phyloP scores from a whole-genome alignment of 2,329 filamentous ascomycete genomes.

The Alternaria infectoria region DNA sequence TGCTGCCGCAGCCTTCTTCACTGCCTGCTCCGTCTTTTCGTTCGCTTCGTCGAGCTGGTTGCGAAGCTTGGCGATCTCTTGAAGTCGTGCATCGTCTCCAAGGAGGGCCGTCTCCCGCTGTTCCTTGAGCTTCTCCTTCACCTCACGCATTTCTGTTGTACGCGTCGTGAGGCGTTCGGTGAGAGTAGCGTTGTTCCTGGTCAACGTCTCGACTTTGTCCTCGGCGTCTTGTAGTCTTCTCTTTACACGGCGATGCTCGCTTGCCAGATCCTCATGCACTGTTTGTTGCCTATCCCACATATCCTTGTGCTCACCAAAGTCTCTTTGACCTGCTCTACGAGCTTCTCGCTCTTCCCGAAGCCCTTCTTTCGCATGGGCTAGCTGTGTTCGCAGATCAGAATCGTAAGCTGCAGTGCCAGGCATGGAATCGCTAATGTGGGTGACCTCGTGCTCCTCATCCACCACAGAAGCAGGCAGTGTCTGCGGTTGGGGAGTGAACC shows the following conservation, averaged over 20 bases:
- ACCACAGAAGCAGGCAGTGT: constrained; percentile 1
- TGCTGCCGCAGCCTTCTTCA: constrained; percentile 40
- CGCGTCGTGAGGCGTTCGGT: constrained; percentile 26
- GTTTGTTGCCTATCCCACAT: constrained; percentile 36
- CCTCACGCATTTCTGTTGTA: constrained; percentile 15
- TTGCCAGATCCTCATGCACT: constrained; percentile 31
- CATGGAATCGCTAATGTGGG: constrained; percentile 53
- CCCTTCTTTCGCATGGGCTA: constrained; percentile 10
- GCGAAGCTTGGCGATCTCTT: constrained; percentile 30
- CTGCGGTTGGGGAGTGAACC: constrained; percentile 40
- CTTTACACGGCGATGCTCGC: constrained; percentile 24
- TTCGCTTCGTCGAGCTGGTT: constrained; percentile 28
- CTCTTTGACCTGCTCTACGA: constrained; percentile 16
- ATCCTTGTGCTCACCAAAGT: constrained; percentile 20
- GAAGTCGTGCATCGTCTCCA: constrained; percentile 30
- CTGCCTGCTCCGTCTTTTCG: constrained; percentile 27
- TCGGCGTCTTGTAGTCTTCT: constrained; percentile 24
- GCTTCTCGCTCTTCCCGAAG: constrained; percentile 13
- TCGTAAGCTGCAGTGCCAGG: constrained; percentile 31
- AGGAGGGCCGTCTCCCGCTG: constrained; percentile 24
- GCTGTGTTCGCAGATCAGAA: constrained; percentile 11
- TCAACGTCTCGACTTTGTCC: constrained; percentile 20
- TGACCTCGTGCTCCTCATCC: constrained; percentile 36
- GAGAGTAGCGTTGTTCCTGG: constrained; percentile 18
- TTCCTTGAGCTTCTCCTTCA: constrained; percentile 24